Base-by-base conservation (phyloP, 345 rosid species). In the Melaleuca alternifolia region DNA sequence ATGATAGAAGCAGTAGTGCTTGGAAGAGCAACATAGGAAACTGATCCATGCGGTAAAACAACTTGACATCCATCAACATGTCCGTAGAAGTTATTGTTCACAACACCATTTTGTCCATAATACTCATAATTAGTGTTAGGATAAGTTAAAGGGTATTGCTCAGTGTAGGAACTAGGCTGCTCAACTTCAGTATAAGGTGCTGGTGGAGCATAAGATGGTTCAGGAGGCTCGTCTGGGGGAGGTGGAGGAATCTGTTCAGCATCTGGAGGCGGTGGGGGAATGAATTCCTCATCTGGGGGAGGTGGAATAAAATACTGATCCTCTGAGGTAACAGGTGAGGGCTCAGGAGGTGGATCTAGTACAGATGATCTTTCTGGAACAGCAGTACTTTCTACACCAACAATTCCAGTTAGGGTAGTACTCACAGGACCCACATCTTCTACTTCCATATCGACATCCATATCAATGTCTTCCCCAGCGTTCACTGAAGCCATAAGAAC, bases 371-470 rank as follows among this genome's bases (percentile, higher is more conserved):
- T 90, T 86, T 92, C 94, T 62, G 86, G 28, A 76, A 83, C 87
- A 86, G 87, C 84, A 87, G 88, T 52, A 85, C 50, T 87, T 84
- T 87, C 88, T 77, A 89, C 83, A 86, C 83, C 86, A n/a, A 86
- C 85, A 85, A 76, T 82, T 89, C 89, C 90, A 86, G 77, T 81
- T 50, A 87, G 77, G 33, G 84, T 59, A 65, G 83, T 84, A 54
- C 87, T 87, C 12, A 85, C 56, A 82, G 93, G 90, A 77, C 76
- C 89, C 87, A 88, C 89, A 79, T 96, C 98, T 86, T 97, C 99
- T 91, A 96, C 96, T 89, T 97, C 99, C 99, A 97, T 96, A 91
- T 97, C 99, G 84, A 97, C 96, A 88, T 96, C 99, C 99, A 95
- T 96, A 88, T 96, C 99, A 91, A 92, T 88, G 90, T 94, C 99